Conservation (phyloP, 2,329 filamentous ascomycete genomes). For the Penicillium sclerotigenum region DNA sequence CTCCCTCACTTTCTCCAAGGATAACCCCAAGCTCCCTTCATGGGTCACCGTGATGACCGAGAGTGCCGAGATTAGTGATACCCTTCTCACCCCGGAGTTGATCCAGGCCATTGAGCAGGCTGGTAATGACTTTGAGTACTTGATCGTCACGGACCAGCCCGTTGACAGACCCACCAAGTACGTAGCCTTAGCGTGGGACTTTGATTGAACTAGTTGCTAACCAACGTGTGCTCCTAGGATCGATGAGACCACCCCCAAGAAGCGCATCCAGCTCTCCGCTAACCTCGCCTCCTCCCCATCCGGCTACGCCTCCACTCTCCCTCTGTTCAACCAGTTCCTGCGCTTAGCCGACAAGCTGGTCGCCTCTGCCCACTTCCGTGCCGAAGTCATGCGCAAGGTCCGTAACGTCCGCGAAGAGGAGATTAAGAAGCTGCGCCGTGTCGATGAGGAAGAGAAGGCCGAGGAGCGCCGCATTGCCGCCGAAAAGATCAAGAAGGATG, state of each 20-base stretch:
- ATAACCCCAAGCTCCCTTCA: slow-evolving; percentile 79
- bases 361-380: slow-evolving; percentile 75
- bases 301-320: slow-evolving; percentile 64
- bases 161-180: slow-evolving; percentile 81
- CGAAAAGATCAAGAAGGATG: slow-evolving; percentile 74
- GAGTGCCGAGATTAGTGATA: slow-evolving; percentile 88
- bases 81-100: slow-evolving; percentile 82
- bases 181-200: slow-evolving; percentile 33
- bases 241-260: slow-evolving; percentile 78
- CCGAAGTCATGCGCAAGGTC: slow-evolving; percentile 84
- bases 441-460: slow-evolving; percentile 67
- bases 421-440: slow-evolving; percentile 73
- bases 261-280: slow-evolving; percentile 76
- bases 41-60: slow-evolving; percentile 97
- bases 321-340: slow-evolving; percentile 77
- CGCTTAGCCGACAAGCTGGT: slow-evolving; percentile 81
- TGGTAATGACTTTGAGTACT: slow-evolving; percentile 77
- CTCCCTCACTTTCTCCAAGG: slow-evolving; percentile 88
- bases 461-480: slow-evolving; percentile 55
- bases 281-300: slow-evolving; percentile 62
- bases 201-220: not conserved
- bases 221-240: slow-evolving; percentile 52
- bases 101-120: slow-evolving; percentile 73
- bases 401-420: slow-evolving; percentile 75
- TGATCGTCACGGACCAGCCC: slow-evolving; percentile 88